A percentile compares a stretch with the other conserved stretches of the same genome.
phyloP scores from a whole-genome alignment of 2,329 filamentous ascomycete species.

The Xylaria sp. region DNA sequence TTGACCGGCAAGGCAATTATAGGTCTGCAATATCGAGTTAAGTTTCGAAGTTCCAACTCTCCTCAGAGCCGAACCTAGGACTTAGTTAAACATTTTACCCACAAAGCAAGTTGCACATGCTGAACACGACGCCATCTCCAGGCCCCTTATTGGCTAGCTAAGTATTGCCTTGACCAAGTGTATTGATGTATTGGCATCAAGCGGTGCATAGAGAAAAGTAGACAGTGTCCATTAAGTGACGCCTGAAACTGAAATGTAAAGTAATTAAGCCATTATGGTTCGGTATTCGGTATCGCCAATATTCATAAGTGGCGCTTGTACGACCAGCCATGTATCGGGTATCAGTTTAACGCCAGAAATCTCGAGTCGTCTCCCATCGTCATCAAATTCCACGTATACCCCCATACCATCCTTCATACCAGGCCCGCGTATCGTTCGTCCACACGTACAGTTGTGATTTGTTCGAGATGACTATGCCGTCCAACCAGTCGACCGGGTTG shows the following conservation, averaged over 20 bases:
- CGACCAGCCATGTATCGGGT: background rate
- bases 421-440: background rate
- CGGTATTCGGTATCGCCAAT: background rate
- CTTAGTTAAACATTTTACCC: too few relatives aligned
- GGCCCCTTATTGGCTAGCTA: too few relatives aligned
- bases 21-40: background rate
- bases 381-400: background rate
- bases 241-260: background rate
- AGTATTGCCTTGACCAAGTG: background rate
- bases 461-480: constrained; percentile 13
- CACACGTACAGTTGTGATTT: constrained; percentile 1
- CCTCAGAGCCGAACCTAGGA: background rate
- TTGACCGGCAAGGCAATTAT: background rate
- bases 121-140: too few relatives aligned
- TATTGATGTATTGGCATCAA: background rate
- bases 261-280: background rate
- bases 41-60: background rate
- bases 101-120: too few relatives aligned
- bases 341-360: background rate
- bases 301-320: background rate
- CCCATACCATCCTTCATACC: background rate
- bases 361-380: background rate
- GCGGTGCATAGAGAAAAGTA: background rate
- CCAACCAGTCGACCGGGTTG: constrained; percentile 26
- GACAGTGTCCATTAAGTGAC: background rate